Base-by-base conservation (phyloP, 306 rosid genomes). In the Medicago lupulina region DNA sequence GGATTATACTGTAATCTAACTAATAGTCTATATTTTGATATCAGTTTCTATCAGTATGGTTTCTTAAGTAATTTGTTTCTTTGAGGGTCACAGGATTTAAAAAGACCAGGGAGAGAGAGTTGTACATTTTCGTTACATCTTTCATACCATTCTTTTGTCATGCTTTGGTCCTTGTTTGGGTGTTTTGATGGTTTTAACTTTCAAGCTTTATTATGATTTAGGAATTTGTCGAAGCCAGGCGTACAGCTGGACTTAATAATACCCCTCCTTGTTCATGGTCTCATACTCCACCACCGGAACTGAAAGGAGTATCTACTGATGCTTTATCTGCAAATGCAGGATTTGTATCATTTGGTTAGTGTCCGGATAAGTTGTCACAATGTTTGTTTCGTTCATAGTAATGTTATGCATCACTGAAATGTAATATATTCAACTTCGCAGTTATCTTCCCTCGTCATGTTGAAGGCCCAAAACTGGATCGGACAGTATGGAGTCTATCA, bases 201-300 rank as follows among this genome's bases (percentile, higher is more conserved):
- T 44, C 38, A 71, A 76, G 63, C 40, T 76, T 73, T 72, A 58
- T 82, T 83, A 67, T 78, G 44, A 75, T 82, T 54, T 84, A 95
- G 98, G 97, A 95, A 79, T 95, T 92, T 86, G 93, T 92, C 47
- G 98, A 95, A 87, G 98, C 98, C 84, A 92, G 97, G 81, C 93
- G 97, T 69, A 75, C 92, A 9, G 89, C 96, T 80, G 97, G 97
- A 61, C 93, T 95, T 76, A 79, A 85, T 70, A 87, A 81, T 80
- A 90, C 94, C 67, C 98, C 98, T 84, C 87, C 84, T 69, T 95
- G 98, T 79, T 84, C 86, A 55, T 95, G 97, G 97, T 92, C 97
- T 71, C 82, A 77, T 70, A 82, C 92, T 71, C 88, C 97, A 83
- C 98, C 98, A 58, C 53, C 16, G 76, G 97, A 90, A 76, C 80